Conservation (phyloP, 306 rosid species). For the Vigna reflexopilosa region DNA sequence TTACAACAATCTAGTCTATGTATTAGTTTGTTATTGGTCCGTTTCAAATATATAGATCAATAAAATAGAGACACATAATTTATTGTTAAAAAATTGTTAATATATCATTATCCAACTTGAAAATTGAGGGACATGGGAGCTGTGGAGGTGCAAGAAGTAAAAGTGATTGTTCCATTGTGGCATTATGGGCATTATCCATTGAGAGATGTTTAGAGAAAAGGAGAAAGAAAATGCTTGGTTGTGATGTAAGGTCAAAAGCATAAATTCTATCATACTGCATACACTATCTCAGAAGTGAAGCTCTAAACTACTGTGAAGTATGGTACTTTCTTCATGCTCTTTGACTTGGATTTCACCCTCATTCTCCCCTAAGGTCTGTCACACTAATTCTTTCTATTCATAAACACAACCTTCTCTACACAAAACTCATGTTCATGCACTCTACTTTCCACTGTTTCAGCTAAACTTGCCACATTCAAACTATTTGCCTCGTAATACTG, state of each 20-base stretch:
- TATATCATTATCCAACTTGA: no score
- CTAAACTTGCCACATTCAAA: constrained; percentile 57
- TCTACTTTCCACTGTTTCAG: constrained; percentile 51
- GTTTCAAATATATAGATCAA: no score
- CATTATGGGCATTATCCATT: constrained; percentile 32
- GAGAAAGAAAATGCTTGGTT: constrained; percentile 8
- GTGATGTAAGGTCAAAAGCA: constrained; percentile 31
- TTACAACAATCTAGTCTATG: no score
- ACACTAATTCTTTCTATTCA: not conserved
- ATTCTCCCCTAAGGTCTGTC: constrained; percentile 68
- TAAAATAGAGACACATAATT: no score
- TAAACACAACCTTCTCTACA: constrained; percentile 12
- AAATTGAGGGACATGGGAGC: no score
- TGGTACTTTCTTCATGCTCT: constrained; percentile 77
- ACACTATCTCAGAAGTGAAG: constrained; percentile 47
- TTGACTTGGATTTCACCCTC: constrained; percentile 62
- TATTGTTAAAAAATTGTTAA: no score
- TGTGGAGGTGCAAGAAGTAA: no score
- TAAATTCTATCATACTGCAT: constrained; percentile 35
- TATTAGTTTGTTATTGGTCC: no score
- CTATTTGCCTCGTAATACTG: constrained; percentile 52
- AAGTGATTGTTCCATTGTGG: not conserved
- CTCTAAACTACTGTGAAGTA: constrained; percentile 47
- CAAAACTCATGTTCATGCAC: constrained; percentile 11
- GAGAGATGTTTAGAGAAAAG: not conserved